phyloP scores from a whole-genome alignment of 768 basidiomycete genomes.

The Crepidotus variabilis region DNA sequence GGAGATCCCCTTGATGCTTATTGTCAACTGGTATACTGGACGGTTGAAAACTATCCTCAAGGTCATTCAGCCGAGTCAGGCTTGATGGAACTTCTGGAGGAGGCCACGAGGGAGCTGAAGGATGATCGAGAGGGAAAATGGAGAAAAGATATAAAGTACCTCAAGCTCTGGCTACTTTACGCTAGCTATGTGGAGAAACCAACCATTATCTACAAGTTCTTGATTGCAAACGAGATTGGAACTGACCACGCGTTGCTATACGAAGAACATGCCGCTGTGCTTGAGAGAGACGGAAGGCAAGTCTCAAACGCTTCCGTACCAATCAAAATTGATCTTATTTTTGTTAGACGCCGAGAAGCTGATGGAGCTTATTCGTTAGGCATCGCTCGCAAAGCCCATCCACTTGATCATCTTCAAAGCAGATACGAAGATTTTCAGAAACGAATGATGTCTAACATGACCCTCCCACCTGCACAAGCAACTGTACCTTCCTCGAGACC shows the following conservation, averaged over 20 bases:
- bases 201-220: constrained; percentile 82
- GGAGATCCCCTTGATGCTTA: constrained; percentile 86
- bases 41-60: constrained; percentile 90
- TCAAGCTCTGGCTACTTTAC: constrained; percentile 94
- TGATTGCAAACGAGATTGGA: constrained; percentile 90
- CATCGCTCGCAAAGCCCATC: constrained; percentile 76
- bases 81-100: constrained; percentile 88
- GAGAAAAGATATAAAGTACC: constrained; percentile 77
- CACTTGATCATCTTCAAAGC: constrained; percentile 74
- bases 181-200: constrained; percentile 90
- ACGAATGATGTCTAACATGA: constrained; percentile 70
- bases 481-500: constrained; percentile 27
- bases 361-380: constrained; percentile 88
- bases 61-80: constrained; percentile 87
- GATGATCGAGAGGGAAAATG: constrained; percentile 72
- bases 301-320: constrained; percentile 13
- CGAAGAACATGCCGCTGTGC: constrained; percentile 84
- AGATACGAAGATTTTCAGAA: constrained; percentile 87
- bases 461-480: constrained; percentile 35
- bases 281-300: constrained; percentile 82
- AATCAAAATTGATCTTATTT: constrained; percentile 1
- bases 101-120: constrained; percentile 83
- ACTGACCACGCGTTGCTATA: constrained; percentile 78
- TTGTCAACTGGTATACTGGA: constrained; percentile 85
- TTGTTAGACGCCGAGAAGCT: constrained; percentile 69